Percentiles rank a stretch among this genome's conserved stretches.
Conservation (phyloP, 208 protist species). For the Crithidia mellificae region DNA sequence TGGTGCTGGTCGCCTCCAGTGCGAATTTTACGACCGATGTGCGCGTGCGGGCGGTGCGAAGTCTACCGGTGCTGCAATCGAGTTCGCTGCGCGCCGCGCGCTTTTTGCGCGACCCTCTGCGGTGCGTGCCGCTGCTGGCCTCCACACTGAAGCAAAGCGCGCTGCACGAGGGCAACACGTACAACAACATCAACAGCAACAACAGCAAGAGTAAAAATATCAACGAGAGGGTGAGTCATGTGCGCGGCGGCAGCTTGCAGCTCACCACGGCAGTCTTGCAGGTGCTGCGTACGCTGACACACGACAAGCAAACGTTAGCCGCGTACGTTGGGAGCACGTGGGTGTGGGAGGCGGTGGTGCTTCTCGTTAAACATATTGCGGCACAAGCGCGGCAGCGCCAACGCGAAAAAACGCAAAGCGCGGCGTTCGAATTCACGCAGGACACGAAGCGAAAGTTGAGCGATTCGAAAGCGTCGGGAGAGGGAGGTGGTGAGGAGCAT, state of each 20-base stretch:
- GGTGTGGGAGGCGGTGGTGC: constrained; percentile 41
- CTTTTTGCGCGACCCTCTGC: constrained; percentile 53
- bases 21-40: constrained; percentile 13
- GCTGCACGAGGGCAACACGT: too few species aligned
- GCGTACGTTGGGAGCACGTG: constrained; percentile 34
- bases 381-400: background rate
- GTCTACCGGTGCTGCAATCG: constrained; percentile 49
- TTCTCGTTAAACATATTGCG: constrained; percentile 10
- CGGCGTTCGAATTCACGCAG: background rate
- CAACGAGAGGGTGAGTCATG: too few species aligned
- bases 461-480: too few species aligned
- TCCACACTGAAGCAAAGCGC: constrained; percentile 25
- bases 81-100: constrained; percentile 45
- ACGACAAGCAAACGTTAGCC: constrained; percentile 49
- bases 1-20: constrained; percentile 55
- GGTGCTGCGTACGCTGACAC: constrained; percentile 34
- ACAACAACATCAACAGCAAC: too few species aligned
- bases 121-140: constrained; percentile 44
- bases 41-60: constrained; percentile 39
- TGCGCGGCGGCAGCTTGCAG: constrained; percentile 28
- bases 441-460: background rate
- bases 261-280: constrained; percentile 39
- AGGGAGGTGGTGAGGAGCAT: too few species aligned
- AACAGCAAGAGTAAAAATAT: too few species aligned
- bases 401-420: background rate